These are phyloP conservation scores for Podaxis pistillaris DNA, from an alignment of 768 basidiomycete genomes.

Conservation along the genomic window DNA sequence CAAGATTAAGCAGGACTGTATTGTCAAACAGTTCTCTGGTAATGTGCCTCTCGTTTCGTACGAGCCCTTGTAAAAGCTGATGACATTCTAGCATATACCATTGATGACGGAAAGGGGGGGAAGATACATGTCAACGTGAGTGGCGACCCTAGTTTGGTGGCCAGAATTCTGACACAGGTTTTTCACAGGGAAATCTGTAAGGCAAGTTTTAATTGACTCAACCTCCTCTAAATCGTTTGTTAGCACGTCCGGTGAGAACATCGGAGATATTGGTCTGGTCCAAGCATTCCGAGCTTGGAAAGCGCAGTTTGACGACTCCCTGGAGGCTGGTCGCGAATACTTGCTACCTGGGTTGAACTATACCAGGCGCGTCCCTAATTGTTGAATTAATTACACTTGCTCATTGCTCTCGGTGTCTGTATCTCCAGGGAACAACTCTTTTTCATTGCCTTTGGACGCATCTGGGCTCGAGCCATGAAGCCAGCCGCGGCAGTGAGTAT, in stretches of 20 bases:
- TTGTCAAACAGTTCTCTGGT: slow-evolving; percentile 91
- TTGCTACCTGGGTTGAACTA: slow-evolving; percentile 79
- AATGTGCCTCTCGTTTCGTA: slow-evolving; percentile 17
- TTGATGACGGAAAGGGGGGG: slow-evolving; percentile 85
- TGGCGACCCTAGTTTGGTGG: not conserved
- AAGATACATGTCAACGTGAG: slow-evolving; percentile 80
- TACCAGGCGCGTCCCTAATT: slow-evolving; percentile 52
- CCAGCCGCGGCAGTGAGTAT: slow-evolving; percentile 68
- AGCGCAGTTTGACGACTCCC: slow-evolving; percentile 61
- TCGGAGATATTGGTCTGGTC: slow-evolving; percentile 81
- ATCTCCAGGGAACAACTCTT: slow-evolving; percentile 81
- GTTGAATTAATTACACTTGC: not conserved
- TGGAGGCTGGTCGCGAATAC: slow-evolving; percentile 60
- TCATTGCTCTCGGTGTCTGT: not conserved
- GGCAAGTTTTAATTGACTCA: slow-evolving; percentile 19
- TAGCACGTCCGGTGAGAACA: slow-evolving; percentile 90
- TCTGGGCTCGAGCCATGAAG: slow-evolving; percentile 85
- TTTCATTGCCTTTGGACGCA: slow-evolving; percentile 85
- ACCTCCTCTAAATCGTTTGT: slow-evolving; percentile 17
- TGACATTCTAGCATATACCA: slow-evolving; percentile 58
- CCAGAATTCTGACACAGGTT: not conserved
- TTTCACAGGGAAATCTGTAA: slow-evolving; percentile 68
- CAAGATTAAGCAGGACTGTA: slow-evolving; percentile 79
- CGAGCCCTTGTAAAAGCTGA: slow-evolving; percentile 7
- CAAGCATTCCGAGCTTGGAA: slow-evolving; percentile 94